Conservation (phyloP, 1,284 basidiomycete species). For the Peniophora sp. region DNA sequence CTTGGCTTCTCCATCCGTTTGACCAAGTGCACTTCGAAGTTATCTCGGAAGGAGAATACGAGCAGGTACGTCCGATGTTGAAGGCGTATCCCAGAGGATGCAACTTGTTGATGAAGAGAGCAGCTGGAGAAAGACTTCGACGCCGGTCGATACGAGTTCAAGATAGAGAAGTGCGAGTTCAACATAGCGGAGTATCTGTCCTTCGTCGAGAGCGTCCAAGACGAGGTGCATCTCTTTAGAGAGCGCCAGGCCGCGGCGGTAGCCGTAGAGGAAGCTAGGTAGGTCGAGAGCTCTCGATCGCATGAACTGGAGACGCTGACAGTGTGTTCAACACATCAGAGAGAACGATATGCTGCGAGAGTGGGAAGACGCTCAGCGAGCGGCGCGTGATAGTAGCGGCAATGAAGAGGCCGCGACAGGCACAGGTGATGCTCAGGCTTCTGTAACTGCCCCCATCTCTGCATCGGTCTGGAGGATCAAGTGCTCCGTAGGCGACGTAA, state of each 20-base stretch:
- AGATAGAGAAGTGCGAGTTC: slow-evolving; percentile 44
- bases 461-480: slow-evolving; percentile 55
- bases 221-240: slow-evolving; percentile 38
- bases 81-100: slow-evolving; percentile 3
- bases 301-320: neutral
- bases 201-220: slow-evolving; percentile 34
- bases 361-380: slow-evolving; percentile 21
- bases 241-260: slow-evolving; percentile 27
- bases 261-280: slow-evolving; percentile 33
- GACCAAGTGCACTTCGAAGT: slow-evolving; percentile 52
- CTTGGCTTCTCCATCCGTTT: slow-evolving; percentile 59
- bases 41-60: slow-evolving; percentile 37
- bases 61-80: slow-evolving; percentile 24
- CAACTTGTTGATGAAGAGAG: slow-evolving; percentile 1
- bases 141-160: slow-evolving; percentile 50
- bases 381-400: neutral
- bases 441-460: slow-evolving; percentile 35
- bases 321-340: slow-evolving; percentile 12
- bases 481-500: slow-evolving; percentile 32
- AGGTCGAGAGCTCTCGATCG: neutral
- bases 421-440: neutral
- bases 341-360: slow-evolving; percentile 24
- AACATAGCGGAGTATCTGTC: slow-evolving; percentile 44
- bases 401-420: neutral
- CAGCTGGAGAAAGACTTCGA: slow-evolving; percentile 54